Evolutionary conservation across 2,329 filamentous ascomycete genomes (phyloP), one percentile per base, ranked within the genome.

Genomic region (Botrytis elliptica): DNA sequence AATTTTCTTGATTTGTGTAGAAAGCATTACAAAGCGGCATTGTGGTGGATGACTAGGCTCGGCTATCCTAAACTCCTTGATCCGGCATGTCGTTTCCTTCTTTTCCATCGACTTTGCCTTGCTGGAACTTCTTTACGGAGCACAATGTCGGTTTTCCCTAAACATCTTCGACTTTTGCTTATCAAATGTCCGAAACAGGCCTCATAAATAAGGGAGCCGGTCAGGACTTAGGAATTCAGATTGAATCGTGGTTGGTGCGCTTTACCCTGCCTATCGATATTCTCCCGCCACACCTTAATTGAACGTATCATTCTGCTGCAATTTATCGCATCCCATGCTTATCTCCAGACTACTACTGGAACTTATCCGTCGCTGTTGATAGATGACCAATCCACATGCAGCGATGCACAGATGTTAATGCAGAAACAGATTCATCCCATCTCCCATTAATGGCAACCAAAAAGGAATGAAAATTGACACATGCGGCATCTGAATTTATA

Each of bases 281-380:
- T 68, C 36, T 68, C 36, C 66, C 49, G 49, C 68, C 71, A 72
- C 71, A 72, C 55, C 52, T 72, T 72, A 72, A 72, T 72, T 62
- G 71, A 69, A 73, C 71, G 55, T 69, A 42, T 40, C 25, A 60
- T 70, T 44, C 33, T 70, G 14, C 38, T 70, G 38, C 52, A 36
- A 20, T 68, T 42, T 49, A 33, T 14, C 46, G 18, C 22, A 57
- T 55, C 46, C 36, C 9, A 44, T 59, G n/a, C 40, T 36, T 57
- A 38, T 25, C 49, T 33, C 46, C 49, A 55, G 49, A 55, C 49
- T 55, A 55, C 36, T 42, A 18, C 8, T 52, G 22, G 33, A 49
- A 40, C 44, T 42, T 55, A 40, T 29, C 46, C 25, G 36, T 68
- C 40, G 36, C 36, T 52, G 40, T 57, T 57, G 36, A 68, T 68